Base-by-base conservation (phyloP, 169 alveolate genomes). In the Plasmodium cynomolgi region DNA sequence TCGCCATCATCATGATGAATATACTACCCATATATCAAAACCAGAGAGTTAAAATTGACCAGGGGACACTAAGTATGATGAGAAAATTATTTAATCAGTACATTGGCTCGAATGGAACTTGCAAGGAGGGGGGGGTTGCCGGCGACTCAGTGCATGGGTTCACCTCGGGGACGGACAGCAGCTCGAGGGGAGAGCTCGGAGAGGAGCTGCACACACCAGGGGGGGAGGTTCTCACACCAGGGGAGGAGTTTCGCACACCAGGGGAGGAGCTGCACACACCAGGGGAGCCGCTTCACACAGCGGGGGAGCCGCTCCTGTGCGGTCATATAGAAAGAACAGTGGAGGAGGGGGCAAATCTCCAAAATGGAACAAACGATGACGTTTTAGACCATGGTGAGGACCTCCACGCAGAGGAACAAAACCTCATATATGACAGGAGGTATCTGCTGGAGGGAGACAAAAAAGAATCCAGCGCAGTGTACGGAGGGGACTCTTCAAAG, bases 1-100 rank as follows among this genome's bases (percentile, higher is more conserved):
- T 90, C 47, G 44, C 94, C 2, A 80, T 90, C 50, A 58, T 90
- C 33, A 90, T 90, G 94, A 90, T 90, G 94, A 86, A 86, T 37
- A n/a, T 86, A 0, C 72, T 86, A 17, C 93, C 93, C 26, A n/a
- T 86, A 8, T 86, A 86, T 56, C 86, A 86, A 54, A 77, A 77
- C 29, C 81, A 86, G 33, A 54, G 11, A 54, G 39, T 86, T 34
- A 9, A 50, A 34, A 9, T 86, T 0, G 73, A 77, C 26, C 29
- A 37, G 2, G 39, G 68, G 2, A 20, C 41, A 1, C 15, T 77
- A 15, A 34, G 39, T 0, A 15, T 75, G 20, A 56, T 56, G 26
- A 34, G 31, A 34, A 54, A 56, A 17, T 15, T 71, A 4, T 86
- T 34, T 34, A 33, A 20, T 20, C 50, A 44, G 17, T 34, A 82